phyloP scores from a whole-genome alignment of 768 basidiomycete species.

The Suillus paluster region DNA sequence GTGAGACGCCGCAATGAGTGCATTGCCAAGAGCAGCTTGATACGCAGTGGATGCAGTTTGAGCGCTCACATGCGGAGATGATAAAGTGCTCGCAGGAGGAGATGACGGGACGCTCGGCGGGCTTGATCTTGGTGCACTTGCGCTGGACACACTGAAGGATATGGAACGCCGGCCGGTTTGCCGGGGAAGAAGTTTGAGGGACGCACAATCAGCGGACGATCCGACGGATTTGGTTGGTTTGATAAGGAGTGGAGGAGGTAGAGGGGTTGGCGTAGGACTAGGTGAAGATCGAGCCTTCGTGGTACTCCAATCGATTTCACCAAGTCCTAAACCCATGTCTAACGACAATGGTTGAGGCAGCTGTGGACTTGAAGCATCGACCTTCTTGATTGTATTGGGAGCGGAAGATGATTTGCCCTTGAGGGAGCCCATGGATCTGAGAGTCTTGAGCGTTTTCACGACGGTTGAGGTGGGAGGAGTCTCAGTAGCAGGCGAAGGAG shows the following conservation, averaged over 20 bases:
- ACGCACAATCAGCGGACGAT: slow-evolving; percentile 39
- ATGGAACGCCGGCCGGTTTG: slow-evolving; percentile 69
- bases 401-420: slow-evolving; percentile 53
- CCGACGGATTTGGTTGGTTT: slow-evolving; percentile 29
- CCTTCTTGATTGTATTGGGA: slow-evolving; percentile 30
- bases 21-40: slow-evolving; percentile 83
- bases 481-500: slow-evolving; percentile 49
- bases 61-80: slow-evolving; percentile 27
- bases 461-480: slow-evolving; percentile 33
- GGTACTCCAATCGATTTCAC: slow-evolving; percentile 55
- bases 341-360: slow-evolving; percentile 58
- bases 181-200: slow-evolving; percentile 43
- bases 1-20: slow-evolving; percentile 92
- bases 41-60: slow-evolving; percentile 32
- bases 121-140: slow-evolving; percentile 38
- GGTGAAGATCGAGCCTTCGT: slow-evolving; percentile 3
- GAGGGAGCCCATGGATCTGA: slow-evolving; percentile 83
- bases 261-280: neutral
- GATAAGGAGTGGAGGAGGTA: slow-evolving; percentile 27
- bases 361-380: slow-evolving; percentile 52
- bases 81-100: slow-evolving; percentile 51
- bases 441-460: slow-evolving; percentile 66
- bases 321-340: slow-evolving; percentile 60
- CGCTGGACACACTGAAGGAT: slow-evolving; percentile 52
- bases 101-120: slow-evolving; percentile 57